phyloP scores from a whole-genome alignment of 345 rosid species.

The Gynandropsis gynandra region DNA sequence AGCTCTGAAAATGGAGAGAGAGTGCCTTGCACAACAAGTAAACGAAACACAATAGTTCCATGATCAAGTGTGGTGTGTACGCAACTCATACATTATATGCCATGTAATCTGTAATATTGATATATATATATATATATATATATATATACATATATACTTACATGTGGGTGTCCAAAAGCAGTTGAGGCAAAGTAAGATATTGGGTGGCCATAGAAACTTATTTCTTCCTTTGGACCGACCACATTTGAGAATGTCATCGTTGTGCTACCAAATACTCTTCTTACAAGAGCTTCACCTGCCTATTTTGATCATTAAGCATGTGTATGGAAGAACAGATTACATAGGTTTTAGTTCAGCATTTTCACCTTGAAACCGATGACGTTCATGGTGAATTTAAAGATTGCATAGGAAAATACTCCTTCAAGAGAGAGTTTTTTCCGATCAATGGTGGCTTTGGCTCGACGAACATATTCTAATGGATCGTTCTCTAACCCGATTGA shows the following conservation, averaged over 20 bases:
- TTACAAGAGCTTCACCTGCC: neutral
- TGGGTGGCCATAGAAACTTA: neutral
- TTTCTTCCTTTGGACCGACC: neutral
- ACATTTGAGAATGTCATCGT: neutral
- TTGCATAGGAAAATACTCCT: conserved; percentile 37
- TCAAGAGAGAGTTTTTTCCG: conserved; percentile 53
- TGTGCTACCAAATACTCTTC: neutral
- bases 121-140: neutral
- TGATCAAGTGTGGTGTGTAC: no score
- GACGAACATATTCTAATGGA: conserved; percentile 44
- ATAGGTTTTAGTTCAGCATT: no score
- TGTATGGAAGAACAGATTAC: no score
- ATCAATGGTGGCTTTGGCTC: conserved; percentile 43
- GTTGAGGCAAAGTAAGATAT: neutral
- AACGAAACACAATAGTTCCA: no score
- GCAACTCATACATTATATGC: no score
- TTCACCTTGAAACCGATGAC: conserved; percentile 37
- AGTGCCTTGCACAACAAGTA: conserved; percentile 33
- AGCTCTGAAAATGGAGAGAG: conserved; percentile 56
- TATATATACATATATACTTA: neutral
- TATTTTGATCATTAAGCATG: neutral
- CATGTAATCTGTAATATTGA: no score
- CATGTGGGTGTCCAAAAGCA: neutral
- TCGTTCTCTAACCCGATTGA: conserved; percentile 32
- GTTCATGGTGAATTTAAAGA: conserved; percentile 28